These are phyloP conservation scores for Stachybotrys chartarum DNA, from an alignment of 2,329 filamentous ascomycete species.

Conservation along the genomic window DNA sequence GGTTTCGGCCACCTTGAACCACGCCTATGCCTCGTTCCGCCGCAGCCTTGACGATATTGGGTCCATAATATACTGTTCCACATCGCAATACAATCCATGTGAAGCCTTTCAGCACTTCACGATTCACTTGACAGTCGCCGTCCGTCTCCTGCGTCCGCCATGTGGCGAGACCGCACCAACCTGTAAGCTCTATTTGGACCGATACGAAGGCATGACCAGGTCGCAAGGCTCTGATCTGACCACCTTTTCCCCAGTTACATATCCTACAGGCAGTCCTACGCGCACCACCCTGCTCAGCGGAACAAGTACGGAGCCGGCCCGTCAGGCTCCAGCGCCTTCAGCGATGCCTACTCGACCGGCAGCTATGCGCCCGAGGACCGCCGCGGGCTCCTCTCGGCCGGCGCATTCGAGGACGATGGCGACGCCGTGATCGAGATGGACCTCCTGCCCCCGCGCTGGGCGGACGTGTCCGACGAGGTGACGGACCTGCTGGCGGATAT, in stretches of 20 bases:
- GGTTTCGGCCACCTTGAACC: background rate
- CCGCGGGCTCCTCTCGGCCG: constrained; percentile 77
- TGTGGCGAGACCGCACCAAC: constrained; percentile 99
- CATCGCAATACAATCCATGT: background rate
- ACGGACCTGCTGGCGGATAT: constrained; percentile 75
- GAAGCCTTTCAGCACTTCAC: background rate
- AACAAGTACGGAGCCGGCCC: constrained; percentile 53
- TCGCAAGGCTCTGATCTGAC: background rate
- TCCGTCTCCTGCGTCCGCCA: constrained; percentile 50
- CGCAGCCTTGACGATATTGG: background rate
- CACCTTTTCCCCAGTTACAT: constrained; percentile 62
- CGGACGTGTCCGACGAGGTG: constrained; percentile 91
- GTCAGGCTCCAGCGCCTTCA: constrained; percentile 49
- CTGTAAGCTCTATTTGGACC: constrained; percentile 53
- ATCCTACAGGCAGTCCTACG: constrained; percentile 97
- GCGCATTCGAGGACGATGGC: constrained; percentile 75
- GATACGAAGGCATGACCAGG: constrained; percentile 6
- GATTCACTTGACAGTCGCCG: constrained; percentile 16
- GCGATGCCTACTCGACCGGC: constrained; percentile 48
- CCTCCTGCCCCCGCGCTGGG: constrained; percentile 87
- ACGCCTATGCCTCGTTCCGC: background rate
- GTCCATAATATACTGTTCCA: background rate
- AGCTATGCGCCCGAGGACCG: constrained; percentile 42
- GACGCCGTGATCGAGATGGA: constrained; percentile 99
- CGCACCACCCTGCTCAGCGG: constrained; percentile 87